A percentile compares a stretch with the other conserved stretches of the same genome.
These are phyloP conservation scores for Chimonanthus salicifolius DNA, from an alignment of 164 flowering plant species.

Conservation along the genomic window DNA sequence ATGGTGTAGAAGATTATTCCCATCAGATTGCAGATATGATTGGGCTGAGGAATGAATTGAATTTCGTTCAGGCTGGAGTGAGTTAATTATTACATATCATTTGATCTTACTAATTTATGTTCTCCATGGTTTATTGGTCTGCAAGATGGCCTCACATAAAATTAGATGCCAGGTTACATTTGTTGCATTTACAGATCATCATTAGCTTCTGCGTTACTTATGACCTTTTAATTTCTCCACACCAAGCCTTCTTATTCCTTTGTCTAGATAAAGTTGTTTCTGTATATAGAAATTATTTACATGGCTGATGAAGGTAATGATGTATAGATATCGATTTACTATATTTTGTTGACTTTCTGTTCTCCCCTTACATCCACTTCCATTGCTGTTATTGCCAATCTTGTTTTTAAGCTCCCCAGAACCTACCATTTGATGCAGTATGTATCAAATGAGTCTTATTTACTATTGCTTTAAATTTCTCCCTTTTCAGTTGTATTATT, in stretches of 20 bases:
- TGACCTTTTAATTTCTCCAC: not conserved
- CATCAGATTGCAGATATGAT: slow-evolving; percentile 99
- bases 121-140: not conserved
- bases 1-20: slow-evolving; percentile 90
- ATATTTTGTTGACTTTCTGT: not conserved
- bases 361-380: not conserved
- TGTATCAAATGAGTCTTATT: not conserved
- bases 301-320: not conserved
- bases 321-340: too few relatives aligned
- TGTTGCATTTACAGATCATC: not conserved
- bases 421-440: not conserved
- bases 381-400: not conserved
- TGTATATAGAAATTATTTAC: not conserved
- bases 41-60: slow-evolving; percentile 76
- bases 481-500: not conserved
- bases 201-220: not conserved
- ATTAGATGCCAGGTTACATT: not conserved
- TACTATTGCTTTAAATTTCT: not conserved
- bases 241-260: not conserved
- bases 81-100: slow-evolving; percentile 22
- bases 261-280: not conserved
- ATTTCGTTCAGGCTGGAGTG: slow-evolving; percentile 80
- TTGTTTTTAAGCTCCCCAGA: not conserved
- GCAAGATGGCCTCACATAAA: not conserved
- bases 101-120: not conserved